Conservation (phyloP, 208 protist genomes). For the Leishmania tropica region DNA sequence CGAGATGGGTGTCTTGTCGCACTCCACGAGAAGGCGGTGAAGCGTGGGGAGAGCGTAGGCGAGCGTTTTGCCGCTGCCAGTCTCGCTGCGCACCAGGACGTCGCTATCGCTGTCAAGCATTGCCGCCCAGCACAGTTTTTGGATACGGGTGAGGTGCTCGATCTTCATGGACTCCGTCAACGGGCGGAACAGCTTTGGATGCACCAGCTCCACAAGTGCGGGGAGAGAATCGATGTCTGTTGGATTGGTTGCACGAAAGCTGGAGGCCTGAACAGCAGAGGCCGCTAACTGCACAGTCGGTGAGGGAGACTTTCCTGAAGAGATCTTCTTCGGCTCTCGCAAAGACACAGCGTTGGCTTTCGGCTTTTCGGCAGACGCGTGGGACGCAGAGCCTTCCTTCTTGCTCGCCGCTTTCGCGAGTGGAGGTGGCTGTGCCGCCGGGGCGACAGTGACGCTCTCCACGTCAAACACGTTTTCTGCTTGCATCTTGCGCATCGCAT, state of each 20-base stretch:
- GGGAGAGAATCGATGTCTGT: conserved; percentile 46
- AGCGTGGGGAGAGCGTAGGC: conserved; percentile 94
- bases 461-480: conserved; percentile 26
- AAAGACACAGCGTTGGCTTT: conserved; percentile 18
- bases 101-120: conserved; percentile 79
- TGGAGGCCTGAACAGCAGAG: conserved; percentile 7
- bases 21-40: conserved; percentile 87
- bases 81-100: conserved; percentile 88
- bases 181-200: conserved; percentile 70
- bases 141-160: conserved; percentile 90
- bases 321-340: conserved; percentile 25
- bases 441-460: neutral
- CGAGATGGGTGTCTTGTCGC: conserved; percentile 65
- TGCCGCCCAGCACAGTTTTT: conserved; percentile 92
- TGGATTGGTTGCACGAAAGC: conserved; percentile 56
- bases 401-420: neutral
- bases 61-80: conserved; percentile 95
- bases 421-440: neutral
- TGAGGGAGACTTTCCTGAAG: neutral
- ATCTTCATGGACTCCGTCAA: conserved; percentile 69
- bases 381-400: neutral
- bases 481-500: conserved; percentile 45
- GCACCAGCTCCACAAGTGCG: conserved; percentile 56
- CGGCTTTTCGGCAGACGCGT: neutral
- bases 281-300: conserved; percentile 14